phyloP scores from a whole-genome alignment of 306 rosid genomes.

The Mucuna pruriens region DNA sequence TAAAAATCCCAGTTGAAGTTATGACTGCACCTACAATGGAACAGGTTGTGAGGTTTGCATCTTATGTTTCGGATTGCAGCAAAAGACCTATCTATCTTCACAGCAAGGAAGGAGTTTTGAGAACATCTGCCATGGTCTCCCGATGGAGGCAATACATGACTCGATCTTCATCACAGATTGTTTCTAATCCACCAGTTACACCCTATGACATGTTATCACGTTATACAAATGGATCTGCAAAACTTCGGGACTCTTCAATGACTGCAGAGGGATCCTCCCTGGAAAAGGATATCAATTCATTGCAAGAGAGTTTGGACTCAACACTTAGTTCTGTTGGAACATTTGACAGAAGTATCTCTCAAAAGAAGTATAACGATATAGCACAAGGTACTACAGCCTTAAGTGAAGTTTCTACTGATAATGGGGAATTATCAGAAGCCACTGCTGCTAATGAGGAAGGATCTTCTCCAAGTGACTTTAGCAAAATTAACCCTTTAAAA shows the following conservation, averaged over 20 bases:
- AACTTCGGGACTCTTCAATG: conserved; percentile 45
- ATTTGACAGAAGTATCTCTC: conserved; percentile 24
- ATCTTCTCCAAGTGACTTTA: conserved; percentile 43
- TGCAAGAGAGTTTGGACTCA: conserved; percentile 44
- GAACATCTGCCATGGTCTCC: conserved; percentile 95
- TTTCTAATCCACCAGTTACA: conserved; percentile 49
- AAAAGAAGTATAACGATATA: conserved; percentile 39
- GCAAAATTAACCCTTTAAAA: conserved; percentile 68
- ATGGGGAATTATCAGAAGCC: conserved; percentile 46
- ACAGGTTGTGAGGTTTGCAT: conserved; percentile 83
- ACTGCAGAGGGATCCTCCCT: conserved; percentile 40
- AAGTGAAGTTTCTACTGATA: conserved; percentile 44
- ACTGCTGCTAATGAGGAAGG: conserved; percentile 49
- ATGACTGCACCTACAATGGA: conserved; percentile 89
- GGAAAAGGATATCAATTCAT: conserved; percentile 44
- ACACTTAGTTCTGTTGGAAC: conserved; percentile 43
- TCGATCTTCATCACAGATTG: conserved; percentile 55
- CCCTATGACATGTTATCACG: conserved; percentile 43
- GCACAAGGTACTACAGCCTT: conserved; percentile 41
- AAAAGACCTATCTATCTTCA: conserved; percentile 87
- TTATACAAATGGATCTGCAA: conserved; percentile 44
- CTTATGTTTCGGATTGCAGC: conserved; percentile 72
- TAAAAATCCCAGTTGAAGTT: conserved; percentile 85
- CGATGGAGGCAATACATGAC: conserved; percentile 85
- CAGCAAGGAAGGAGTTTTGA: conserved; percentile 87